Evolutionary conservation across 1,139 yeast genomes (phyloP).

Genomic region (Lodderomyces metapsilosis): DNA sequence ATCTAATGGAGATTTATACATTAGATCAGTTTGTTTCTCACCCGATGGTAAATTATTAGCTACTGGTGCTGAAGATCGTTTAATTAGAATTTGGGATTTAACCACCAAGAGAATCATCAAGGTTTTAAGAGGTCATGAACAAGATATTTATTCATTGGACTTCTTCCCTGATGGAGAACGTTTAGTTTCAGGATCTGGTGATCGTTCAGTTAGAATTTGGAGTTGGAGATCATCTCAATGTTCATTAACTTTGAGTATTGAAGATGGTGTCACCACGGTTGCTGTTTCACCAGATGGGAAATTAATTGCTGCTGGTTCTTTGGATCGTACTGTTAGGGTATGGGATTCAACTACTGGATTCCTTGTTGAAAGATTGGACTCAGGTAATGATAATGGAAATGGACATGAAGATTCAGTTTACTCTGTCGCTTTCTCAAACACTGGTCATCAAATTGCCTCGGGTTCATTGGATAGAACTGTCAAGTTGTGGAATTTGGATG

Average conservation of each 20-base stretch:
- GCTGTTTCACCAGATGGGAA: constrained; percentile 96
- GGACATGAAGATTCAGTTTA: constrained; percentile 97
- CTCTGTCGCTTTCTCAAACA: constrained; percentile 89
- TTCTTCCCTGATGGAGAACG: constrained; percentile 94
- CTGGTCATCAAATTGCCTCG: constrained; percentile 88
- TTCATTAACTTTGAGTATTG: constrained; percentile 83
- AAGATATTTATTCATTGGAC: constrained; percentile 94
- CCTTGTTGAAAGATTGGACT: constrained; percentile 88
- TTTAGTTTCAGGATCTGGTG: constrained; percentile 95
- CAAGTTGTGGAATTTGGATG: constrained; percentile 87
- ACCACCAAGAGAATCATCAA: constrained; percentile 82
- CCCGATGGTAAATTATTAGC: constrained; percentile 96
- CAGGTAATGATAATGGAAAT: constrained; percentile 81
- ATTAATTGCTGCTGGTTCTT: constrained; percentile 92
- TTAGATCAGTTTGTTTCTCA: constrained; percentile 92
- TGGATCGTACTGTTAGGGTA: constrained; percentile 92
- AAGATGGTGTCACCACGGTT: constrained; percentile 97
- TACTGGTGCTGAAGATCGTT: constrained; percentile 97
- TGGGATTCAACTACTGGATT: constrained; percentile 97
- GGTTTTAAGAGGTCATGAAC: constrained; percentile 92
- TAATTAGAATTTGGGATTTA: constrained; percentile 96
- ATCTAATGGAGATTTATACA: constrained; percentile 77
- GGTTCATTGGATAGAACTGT: constrained; percentile 96
- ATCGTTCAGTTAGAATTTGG: constrained; percentile 96
- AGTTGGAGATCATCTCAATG: constrained; percentile 91